Evolutionary conservation across 495 filamentous ascomycete species (phyloP), one percentile per base, ranked within the genome.

Genomic region (Neurospora sp.): DNA sequence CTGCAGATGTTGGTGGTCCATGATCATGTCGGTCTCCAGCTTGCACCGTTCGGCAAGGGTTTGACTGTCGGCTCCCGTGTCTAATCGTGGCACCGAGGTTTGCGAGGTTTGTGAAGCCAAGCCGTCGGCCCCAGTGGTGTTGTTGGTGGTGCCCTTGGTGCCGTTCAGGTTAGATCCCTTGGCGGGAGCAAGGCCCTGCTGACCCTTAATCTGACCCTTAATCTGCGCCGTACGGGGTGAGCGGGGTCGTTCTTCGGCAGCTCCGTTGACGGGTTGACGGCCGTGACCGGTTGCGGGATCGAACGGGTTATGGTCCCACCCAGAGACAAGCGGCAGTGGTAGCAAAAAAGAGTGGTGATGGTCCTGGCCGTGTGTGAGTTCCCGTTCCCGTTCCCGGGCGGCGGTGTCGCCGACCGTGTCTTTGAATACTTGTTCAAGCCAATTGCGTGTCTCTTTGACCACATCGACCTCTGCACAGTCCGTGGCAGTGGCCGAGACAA

Each of bases 1-100:
- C 65, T 69, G 31, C 71, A 37, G 74, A 70, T 85, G 82, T 39
- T 85, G 80, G 69, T 83, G 80, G 47, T 79, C 78, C 68, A 83
- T 77, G 65, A 85, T 82, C 70, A 86, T 86, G 22, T 72, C 40
- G 53, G 53, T 65, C 44, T 73, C 22, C 27, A 22, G 44, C 39
- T 81, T 83, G 71, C 82, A 80, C 68, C 80, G 79, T 44, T 85
- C 85, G 61, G 85, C 83, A 42, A 85, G 72, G 53, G 83, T 82
- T 75, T 35, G 53, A 65, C 76, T 82, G 73, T 81, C 75, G 40
- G 81, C 83, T 76, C 85, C 84, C 47, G 77, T 77, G 61, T 80
- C 75, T n/a, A 79, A 72, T 73, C 78, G 82, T 76, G 81, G 79
- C 71, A 81, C 77, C 65, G 77, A 71, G 53, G 53, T 35, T 35